Evolutionary conservation across 441 rosid species (phyloP).

Genomic region (Erysimum pusillum): DNA sequence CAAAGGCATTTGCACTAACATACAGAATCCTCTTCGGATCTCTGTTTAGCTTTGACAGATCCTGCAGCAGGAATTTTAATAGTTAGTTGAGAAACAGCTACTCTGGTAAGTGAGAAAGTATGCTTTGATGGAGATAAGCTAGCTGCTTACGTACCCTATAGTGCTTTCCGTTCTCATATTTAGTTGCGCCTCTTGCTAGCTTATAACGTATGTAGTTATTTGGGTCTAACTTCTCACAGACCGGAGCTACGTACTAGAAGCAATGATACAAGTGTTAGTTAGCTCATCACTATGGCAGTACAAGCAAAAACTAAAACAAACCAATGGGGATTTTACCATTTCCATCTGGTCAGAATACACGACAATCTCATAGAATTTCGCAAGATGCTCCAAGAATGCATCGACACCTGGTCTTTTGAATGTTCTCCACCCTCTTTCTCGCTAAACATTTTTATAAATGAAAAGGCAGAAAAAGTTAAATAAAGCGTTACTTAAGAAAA

Average conservation of each 20-base stretch:
- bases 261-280: conserved; percentile 14
- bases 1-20: conserved; percentile 82
- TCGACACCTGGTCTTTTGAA: conserved; percentile 98
- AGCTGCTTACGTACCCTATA: conserved; percentile 65
- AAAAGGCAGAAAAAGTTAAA: conserved; percentile 11
- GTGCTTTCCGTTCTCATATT: conserved; percentile 90
- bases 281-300: conserved; percentile 1
- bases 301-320: neutral
- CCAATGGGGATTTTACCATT: conserved; percentile 62
- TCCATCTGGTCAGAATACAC: conserved; percentile 84
- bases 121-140: conserved; percentile 7
- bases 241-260: conserved; percentile 80
- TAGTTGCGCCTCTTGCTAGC: conserved; percentile 84
- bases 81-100: conserved; percentile 26
- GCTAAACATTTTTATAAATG: conserved; percentile 53
- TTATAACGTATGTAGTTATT: conserved; percentile 68
- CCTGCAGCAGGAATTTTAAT: conserved; percentile 58
- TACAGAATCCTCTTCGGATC: conserved; percentile 82
- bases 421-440: conserved; percentile 98
- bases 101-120: conserved; percentile 6
- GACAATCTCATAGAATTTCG: conserved; percentile 80
- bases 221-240: conserved; percentile 88
- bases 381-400: conserved; percentile 90
- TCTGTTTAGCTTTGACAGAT: conserved; percentile 92
- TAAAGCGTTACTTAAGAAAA: conserved; percentile 4